Evolutionary conservation across 2,329 filamentous ascomycete genomes (phyloP).

Genomic region (Botryotinia convoluta): DNA sequence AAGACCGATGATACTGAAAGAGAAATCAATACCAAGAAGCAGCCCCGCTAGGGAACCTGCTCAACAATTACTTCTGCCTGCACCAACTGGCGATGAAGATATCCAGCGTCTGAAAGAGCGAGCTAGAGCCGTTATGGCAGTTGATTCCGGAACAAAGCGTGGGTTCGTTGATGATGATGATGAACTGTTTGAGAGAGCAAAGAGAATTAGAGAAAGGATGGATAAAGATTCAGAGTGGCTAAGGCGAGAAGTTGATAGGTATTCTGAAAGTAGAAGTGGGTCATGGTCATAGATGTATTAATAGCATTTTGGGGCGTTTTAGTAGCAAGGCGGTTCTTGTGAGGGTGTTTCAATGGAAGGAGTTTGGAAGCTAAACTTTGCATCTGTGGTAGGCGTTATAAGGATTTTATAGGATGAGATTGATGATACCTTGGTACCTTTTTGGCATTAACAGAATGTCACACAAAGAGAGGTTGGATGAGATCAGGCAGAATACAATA

Average conservation of each 20-base stretch:
- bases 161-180: conserved; percentile 31
- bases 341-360: conserved; percentile 15
- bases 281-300: conserved; percentile 28
- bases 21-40: conserved; percentile 27
- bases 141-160: conserved; percentile 25
- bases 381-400: conserved; percentile 27
- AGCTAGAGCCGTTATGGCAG: conserved; percentile 30
- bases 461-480: background rate
- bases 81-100: conserved; percentile 24
- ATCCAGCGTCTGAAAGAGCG: conserved; percentile 31
- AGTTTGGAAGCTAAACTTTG: conserved; percentile 19
- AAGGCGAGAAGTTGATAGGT: conserved; percentile 31
- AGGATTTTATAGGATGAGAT: conserved; percentile 21
- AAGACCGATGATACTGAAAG: conserved; percentile 10
- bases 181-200: conserved; percentile 38
- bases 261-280: conserved; percentile 30
- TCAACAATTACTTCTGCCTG: conserved; percentile 13
- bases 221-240: conserved; percentile 38
- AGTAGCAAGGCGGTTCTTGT: background rate
- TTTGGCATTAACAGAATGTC: conserved; percentile 21
- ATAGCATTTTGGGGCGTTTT: conserved; percentile 22
- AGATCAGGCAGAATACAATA: background rate
- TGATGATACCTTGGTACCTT: conserved; percentile 22
- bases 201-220: conserved; percentile 38
- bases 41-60: conserved; percentile 26